These are phyloP conservation scores for Aurantiochytrium sp. DNA, from an alignment of 108 stramenopile species.

Conservation along the genomic window DNA sequence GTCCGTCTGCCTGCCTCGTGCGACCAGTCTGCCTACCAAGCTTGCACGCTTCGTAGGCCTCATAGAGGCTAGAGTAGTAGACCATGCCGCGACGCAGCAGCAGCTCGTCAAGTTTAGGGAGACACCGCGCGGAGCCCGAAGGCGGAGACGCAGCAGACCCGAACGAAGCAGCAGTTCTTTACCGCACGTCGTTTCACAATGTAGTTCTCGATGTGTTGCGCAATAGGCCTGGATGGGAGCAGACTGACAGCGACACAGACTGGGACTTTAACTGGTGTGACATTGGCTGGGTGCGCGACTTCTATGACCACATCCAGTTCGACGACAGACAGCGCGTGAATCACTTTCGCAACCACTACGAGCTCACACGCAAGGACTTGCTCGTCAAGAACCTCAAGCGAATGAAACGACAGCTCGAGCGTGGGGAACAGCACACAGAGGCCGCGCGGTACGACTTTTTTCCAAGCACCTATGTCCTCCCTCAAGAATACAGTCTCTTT, in stretches of 20 bases:
- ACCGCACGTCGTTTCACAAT: not conserved
- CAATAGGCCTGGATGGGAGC: not conserved
- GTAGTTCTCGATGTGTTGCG: not conserved
- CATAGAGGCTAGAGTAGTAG: too few species aligned
- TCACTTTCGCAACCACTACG: conserved; percentile 60
- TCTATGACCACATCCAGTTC: conserved; percentile 18
- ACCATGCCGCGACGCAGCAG: not conserved
- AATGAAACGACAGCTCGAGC: conserved; percentile 19
- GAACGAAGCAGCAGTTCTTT: not conserved
- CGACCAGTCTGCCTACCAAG: too few species aligned
- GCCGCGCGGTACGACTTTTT: conserved; percentile 38
- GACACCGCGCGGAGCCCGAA: not conserved
- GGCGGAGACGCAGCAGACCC: not conserved
- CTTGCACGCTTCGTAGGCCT: too few species aligned
- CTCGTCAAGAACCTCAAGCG: conserved; percentile 57
- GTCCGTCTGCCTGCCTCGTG: too few species aligned
- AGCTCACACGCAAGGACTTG: conserved; percentile 52
- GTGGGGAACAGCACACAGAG: not conserved
- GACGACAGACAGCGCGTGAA: conserved; percentile 52
- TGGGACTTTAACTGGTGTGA: conserved; percentile 31
- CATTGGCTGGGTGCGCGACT: conserved; percentile 26
- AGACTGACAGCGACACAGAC: conserved; percentile 23
- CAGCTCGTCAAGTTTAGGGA: not conserved
- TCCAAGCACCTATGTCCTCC: conserved; percentile 53
- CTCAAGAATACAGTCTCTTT: conserved; percentile 53